phyloP scores from a whole-genome alignment of 2,329 filamentous ascomycete genomes.

The Colletotrichum liaoningense region DNA sequence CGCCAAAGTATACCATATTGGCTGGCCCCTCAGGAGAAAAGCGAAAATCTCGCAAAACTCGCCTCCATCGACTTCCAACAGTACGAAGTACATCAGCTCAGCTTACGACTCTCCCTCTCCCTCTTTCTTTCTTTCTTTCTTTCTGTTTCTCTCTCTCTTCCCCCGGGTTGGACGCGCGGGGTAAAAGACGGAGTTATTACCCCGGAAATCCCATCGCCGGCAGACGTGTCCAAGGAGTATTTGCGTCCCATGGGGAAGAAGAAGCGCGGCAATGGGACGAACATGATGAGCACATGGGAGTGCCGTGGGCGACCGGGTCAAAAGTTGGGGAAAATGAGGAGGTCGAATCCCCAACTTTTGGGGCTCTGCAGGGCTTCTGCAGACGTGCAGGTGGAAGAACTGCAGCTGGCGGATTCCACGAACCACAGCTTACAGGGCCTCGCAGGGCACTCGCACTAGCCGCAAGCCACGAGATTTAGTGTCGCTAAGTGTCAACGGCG shows the following conservation, averaged over 20 bases:
- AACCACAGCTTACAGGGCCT: slow-evolving; percentile 9
- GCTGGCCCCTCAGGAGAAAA: background rate
- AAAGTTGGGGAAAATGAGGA: slow-evolving; percentile 1
- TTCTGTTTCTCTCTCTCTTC: background rate
- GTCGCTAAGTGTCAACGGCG: background rate
- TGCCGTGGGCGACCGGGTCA: background rate
- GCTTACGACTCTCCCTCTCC: background rate
- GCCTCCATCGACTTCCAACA: background rate
- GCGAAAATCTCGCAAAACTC: background rate
- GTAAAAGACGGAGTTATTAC: slow-evolving; percentile 25
- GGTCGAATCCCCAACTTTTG: slow-evolving; percentile 27
- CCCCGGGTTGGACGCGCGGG: slow-evolving; percentile 6
- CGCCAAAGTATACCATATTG: background rate
- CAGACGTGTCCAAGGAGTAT: background rate
- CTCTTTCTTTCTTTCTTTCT: background rate
- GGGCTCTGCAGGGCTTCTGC: slow-evolving; percentile 28
- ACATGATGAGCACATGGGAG: background rate
- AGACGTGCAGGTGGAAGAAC: slow-evolving; percentile 27
- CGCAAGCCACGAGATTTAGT: background rate
- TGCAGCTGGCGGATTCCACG: slow-evolving; percentile 25
- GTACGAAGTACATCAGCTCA: background rate
- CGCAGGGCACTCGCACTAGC: background rate
- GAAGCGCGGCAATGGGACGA: background rate
- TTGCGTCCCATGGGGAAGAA: background rate
- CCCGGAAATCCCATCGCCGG: slow-evolving; percentile 6